These are phyloP conservation scores for Coniophora puteana DNA, from an alignment of 1,284 basidiomycete genomes.

Conservation along the genomic window DNA sequence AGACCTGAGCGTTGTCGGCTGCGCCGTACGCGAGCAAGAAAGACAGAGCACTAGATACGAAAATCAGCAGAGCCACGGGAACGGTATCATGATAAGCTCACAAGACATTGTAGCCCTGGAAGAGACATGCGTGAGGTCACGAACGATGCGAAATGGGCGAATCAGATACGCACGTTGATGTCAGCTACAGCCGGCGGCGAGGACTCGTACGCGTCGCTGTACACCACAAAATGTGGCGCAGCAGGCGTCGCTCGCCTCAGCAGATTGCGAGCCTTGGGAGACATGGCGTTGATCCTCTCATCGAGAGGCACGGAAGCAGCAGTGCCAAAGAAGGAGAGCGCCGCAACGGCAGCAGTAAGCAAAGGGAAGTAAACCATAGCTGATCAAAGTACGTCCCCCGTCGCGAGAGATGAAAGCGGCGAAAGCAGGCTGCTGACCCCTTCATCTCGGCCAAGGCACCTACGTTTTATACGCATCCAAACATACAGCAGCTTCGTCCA, in stretches of 20 bases:
- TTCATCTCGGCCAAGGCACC: too few species aligned
- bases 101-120: constrained; percentile 42
- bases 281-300: constrained; percentile 16
- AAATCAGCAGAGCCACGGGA: not conserved
- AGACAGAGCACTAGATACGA: constrained; percentile 36
- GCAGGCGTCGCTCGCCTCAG: constrained; percentile 38
- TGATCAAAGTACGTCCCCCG: too few species aligned
- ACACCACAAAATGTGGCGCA: constrained; percentile 49
- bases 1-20: constrained; percentile 44
- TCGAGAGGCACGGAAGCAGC: constrained; percentile 16
- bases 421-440: too few species aligned
- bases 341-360: constrained; percentile 4
- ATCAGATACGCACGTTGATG: constrained; percentile 30
- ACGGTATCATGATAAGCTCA: constrained; percentile 8
- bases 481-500: too few species aligned
- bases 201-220: constrained; percentile 41
- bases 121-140: constrained; percentile 6
- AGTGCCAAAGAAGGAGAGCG: constrained; percentile 13
- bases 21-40: constrained; percentile 49
- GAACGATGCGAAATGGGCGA: not conserved
- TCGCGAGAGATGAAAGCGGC: too few species aligned
- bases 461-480: too few species aligned
- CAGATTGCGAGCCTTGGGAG: constrained; percentile 32
- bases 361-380: constrained; percentile 21
- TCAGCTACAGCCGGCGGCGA: constrained; percentile 37